Evolutionary conservation across 2,329 filamentous ascomycete species (phyloP).

Genomic region (Chrysoporthe puriensis): DNA sequence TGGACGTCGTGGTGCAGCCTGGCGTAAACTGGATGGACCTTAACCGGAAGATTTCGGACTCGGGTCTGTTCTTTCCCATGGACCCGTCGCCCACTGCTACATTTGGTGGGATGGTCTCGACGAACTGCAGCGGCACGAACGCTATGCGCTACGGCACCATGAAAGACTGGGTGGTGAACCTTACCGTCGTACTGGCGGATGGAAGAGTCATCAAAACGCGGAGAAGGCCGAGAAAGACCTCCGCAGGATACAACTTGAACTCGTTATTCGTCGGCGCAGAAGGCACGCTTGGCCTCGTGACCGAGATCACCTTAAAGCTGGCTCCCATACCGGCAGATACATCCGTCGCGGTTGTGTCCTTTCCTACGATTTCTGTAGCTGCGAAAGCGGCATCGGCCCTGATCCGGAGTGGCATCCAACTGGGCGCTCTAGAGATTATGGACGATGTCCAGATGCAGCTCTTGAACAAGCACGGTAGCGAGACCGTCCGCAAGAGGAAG

Average conservation of each 20-base stretch:
- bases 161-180: conserved; percentile 75
- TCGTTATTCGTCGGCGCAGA: conserved; percentile 72
- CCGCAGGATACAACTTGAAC: conserved; percentile 73
- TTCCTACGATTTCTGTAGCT: conserved; percentile 62
- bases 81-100: conserved; percentile 67
- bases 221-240: conserved; percentile 67
- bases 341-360: conserved; percentile 66
- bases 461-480: conserved; percentile 65
- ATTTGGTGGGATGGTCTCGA: conserved; percentile 66
- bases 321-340: conserved; percentile 65
- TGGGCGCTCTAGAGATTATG: conserved; percentile 68
- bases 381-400: conserved; percentile 66
- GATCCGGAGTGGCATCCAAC: conserved; percentile 66
- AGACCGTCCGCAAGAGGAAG: conserved; percentile 53
- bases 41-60: conserved; percentile 65
- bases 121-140: conserved; percentile 67
- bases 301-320: conserved; percentile 70
- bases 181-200: conserved; percentile 73
- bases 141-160: conserved; percentile 71
- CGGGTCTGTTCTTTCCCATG: conserved; percentile 69
- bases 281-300: conserved; percentile 72
- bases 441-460: conserved; percentile 70
- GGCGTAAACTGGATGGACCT: conserved; percentile 70
- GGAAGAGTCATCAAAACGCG: conserved; percentile 72
- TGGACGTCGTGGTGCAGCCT: conserved; percentile 74